Evolutionary conservation across 2,329 filamentous ascomycete species (phyloP), one percentile per base, ranked within the genome.

Genomic region (Fusarium algeriense): DNA sequence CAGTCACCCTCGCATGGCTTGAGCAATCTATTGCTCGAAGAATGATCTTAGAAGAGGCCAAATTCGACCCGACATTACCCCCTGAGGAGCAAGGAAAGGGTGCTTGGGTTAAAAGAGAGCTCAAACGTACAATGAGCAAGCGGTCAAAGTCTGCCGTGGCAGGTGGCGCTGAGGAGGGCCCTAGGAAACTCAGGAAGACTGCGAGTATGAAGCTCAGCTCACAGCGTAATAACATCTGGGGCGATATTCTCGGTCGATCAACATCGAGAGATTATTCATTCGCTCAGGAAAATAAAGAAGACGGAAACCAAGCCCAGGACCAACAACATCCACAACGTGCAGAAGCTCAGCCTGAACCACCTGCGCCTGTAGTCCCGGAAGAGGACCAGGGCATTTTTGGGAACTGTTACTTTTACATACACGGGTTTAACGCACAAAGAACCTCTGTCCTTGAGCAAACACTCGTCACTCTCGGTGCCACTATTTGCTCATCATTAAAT

Each of bases 21-120:
- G 84, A 90, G 54, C 93, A 98, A 77, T 95, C 93, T 76, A 81
- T 96, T 64, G 88, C 92, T 71, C 88, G 96, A 69, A 94, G 94
- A 61, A 96, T 99, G 94, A 92, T 95, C 23, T 84, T 99, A 23
- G 93, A 98, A 60, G 96, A 98, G 79, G 82, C 85, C n/a, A 89
- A 89, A 65, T 99, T 97, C 80, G 91, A 97, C 78, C 95, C 94
- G 4, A 83, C 88, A 30, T 80, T 95, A 20, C 90, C 93, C 1
- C 71, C 78, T 10, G 89, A 92, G 71, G 86, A 94, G 76, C 92
- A 94, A 77, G 96, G 95, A 1, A 83, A 86, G 35, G 93, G 91
- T 15, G 94, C 95, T 9, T 96, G 92, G 91, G 87, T 79, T 14
- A 87, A 84, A 73, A 84, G 83, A 49, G 83, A 85, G 52, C 73